Conservation (phyloP, 306 rosid species). For the Glycine soja region DNA sequence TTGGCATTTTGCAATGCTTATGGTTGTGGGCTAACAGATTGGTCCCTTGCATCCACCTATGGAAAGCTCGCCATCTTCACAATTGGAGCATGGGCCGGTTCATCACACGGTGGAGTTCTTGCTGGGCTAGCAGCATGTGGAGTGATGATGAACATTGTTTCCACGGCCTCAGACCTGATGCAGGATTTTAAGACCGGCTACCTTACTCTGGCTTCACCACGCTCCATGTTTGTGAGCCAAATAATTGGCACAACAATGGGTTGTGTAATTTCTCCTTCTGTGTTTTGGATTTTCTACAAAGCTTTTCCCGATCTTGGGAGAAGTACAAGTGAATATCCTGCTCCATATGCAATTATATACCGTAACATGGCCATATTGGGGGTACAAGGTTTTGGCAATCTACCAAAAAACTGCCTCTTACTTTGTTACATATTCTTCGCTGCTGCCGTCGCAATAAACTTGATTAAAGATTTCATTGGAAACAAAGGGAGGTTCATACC, state of each 20-base stretch:
- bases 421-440: conserved; percentile 57
- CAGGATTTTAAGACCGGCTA: conserved; percentile 65
- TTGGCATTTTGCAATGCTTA: conserved; percentile 67
- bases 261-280: conserved; percentile 60
- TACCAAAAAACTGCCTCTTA: conserved; percentile 57
- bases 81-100: conserved; percentile 67
- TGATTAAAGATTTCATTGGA: conserved; percentile 52
- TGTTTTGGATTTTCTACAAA: conserved; percentile 62
- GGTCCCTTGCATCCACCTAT: conserved; percentile 63
- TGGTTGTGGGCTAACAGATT: conserved; percentile 62
- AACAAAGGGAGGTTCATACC: conserved; percentile 58
- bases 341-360: conserved; percentile 52
- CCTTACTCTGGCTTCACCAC: conserved; percentile 61
- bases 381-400: conserved; percentile 52
- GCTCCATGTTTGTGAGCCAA: conserved; percentile 67
- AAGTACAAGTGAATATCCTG: conserved; percentile 53
- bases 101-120: conserved; percentile 59
- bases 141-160: conserved; percentile 66
- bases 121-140: conserved; percentile 64
- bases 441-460: conserved; percentile 46
- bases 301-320: conserved; percentile 59
- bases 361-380: conserved; percentile 60
- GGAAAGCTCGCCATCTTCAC: conserved; percentile 64
- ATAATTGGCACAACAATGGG: conserved; percentile 63
- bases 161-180: conserved; percentile 61